phyloP scores from a whole-genome alignment of 495 filamentous ascomycete genomes.

The Penicillium psychrofluorescens region DNA sequence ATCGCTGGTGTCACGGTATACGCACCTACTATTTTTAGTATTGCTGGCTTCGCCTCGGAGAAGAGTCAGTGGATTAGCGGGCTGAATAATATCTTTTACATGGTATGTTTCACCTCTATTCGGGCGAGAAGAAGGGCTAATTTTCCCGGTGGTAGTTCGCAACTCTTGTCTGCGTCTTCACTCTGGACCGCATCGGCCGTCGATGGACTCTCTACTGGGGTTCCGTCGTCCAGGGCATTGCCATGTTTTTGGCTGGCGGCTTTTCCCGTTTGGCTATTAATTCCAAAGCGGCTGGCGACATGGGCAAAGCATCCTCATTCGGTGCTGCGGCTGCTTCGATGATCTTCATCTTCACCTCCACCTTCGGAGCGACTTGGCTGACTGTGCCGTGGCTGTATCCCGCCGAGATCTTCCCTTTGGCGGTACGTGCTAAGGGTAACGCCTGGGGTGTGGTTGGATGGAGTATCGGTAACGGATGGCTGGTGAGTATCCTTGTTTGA shows the following conservation, averaged over 20 bases:
- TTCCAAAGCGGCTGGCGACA: conserved; percentile 35
- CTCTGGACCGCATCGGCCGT: conserved; percentile 60
- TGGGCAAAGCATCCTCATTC: conserved; percentile 41
- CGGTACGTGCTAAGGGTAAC: conserved; percentile 61
- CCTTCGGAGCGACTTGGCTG: conserved; percentile 68
- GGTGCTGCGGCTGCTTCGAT: conserved; percentile 59
- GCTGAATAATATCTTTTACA: conserved; percentile 62
- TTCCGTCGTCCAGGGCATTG: conserved; percentile 53
- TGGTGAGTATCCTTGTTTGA: conserved; percentile 22
- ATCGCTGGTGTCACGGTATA: conserved; percentile 67
- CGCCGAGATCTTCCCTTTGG: conserved; percentile 64
- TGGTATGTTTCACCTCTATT: conserved; percentile 14
- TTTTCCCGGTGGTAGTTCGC: conserved; percentile 31
- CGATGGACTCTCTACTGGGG: conserved; percentile 66
- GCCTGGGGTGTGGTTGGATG: conserved; percentile 72
- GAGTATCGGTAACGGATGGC: conserved; percentile 65
- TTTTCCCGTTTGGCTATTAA: conserved; percentile 46
- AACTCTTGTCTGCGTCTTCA: conserved; percentile 61
- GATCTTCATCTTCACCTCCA: conserved; percentile 61
- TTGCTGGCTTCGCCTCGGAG: conserved; percentile 52
- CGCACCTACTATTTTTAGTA: conserved; percentile 59
- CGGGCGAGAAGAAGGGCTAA: neutral
- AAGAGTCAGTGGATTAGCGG: conserved; percentile 64
- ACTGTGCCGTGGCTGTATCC: conserved; percentile 67
- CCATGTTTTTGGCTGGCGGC: conserved; percentile 53